Base-by-base conservation (phyloP, 345 rosid species). In the Anacardium occidentale region DNA sequence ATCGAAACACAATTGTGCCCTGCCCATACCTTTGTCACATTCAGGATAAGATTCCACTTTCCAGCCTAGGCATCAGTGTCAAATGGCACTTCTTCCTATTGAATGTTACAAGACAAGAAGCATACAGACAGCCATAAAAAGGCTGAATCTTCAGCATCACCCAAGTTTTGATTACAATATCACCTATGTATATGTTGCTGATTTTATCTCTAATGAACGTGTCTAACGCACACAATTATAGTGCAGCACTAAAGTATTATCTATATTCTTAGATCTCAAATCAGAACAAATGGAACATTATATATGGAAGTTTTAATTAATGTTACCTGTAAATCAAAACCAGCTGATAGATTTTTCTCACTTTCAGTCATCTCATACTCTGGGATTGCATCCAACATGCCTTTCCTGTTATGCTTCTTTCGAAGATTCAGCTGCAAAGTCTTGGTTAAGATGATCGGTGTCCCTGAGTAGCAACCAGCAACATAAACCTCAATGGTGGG, bases 401-500 rank as follows among this genome's bases (percentile, higher is more conserved):
- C 72, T 71, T 83, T 89, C 75, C 87, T 83, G 22, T 57, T 75
- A 29, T 82, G 87, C 80, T 89, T 94, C 84, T 88, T 94, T 75
- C 89, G 83, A 50, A 76, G 84, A 79, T 77, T 78, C 71, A 88
- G 85, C 81, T 85, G 90, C 81, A 90, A 75, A 22, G 89, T 85
- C 86, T 94, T 92, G 64, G 93, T 92, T 67, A 94, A 72, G 67
- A 94, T 92, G 60, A 94, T 84, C 0, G 98, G 97, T 6, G 84
- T 85, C 53, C 97, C 93, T 12, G 88, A 82, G 80, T 85, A 94
- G 70, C 83, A 85, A 25, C 98, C 96, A 1, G 98, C 81, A 44
- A 94, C 85, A 75, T 87, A 95, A 52, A 95, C 99, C 84, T 95
- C 98, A 74, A 95, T 76, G 70, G 83, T 82, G 10, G 95, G 90